Evolutionary conservation across 192 early-diverging fungal species (phyloP).

Genomic region (Ambispora gerdemannii): DNA sequence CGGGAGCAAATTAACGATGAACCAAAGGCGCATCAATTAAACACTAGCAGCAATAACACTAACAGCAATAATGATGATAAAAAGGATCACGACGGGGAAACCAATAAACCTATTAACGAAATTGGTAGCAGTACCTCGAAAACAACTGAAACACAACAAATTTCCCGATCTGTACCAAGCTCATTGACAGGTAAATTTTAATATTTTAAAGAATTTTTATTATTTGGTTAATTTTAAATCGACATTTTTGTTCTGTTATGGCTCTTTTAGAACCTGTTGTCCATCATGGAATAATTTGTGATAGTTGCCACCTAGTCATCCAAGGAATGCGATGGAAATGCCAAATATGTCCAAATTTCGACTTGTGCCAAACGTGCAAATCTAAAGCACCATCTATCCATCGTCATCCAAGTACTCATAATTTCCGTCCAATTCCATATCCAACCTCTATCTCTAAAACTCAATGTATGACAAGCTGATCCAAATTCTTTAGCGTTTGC

Average conservation of each 20-base stretch:
- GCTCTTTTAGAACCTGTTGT: slow-evolving; percentile 18
- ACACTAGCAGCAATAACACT: no score
- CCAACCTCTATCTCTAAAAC: neutral
- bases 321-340: slow-evolving; percentile 56
- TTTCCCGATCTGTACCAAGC: neutral
- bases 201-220: neutral
- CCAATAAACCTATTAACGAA: no score
- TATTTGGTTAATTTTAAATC: neutral
- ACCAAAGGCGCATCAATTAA: no score
- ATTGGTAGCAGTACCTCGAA: neutral
- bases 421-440: slow-evolving; percentile 36
- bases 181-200: neutral
- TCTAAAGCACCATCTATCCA: slow-evolving; percentile 29
- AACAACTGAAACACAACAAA: neutral
- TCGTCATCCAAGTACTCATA: slow-evolving; percentile 25
- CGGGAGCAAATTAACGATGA: neutral
- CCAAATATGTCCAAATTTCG: slow-evolving; percentile 51
- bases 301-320: slow-evolving; percentile 47
- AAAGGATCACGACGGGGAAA: no score
- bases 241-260: neutral
- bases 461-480: no score
- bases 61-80: no score
- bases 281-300: slow-evolving; percentile 50
- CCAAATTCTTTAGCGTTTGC: no score
- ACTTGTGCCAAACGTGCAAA: slow-evolving; percentile 47